A percentile compares a stretch with the other conserved stretches of the same genome.
phyloP scores from a whole-genome alignment of 805 yeast species.

The Nakazawaea laoshanensis region DNA sequence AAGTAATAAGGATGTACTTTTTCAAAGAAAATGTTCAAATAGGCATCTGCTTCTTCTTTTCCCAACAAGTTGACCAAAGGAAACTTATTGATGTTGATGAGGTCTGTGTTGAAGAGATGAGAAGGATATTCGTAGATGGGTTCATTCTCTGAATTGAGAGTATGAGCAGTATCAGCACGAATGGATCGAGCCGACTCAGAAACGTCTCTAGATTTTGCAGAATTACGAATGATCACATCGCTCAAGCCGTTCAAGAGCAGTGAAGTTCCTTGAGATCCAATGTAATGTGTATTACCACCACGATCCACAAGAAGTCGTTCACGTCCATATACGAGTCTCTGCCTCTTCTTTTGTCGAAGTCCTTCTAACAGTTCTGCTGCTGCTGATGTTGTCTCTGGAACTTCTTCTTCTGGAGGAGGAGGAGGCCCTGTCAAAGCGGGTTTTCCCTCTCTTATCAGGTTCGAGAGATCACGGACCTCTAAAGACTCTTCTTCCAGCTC shows the following conservation, averaged over 20 bases:
- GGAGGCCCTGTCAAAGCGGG: no score
- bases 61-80: slow-evolving; percentile 28
- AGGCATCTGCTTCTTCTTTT: slow-evolving; percentile 26
- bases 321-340: slow-evolving; percentile 8
- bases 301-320: slow-evolving; percentile 33
- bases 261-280: slow-evolving; percentile 38
- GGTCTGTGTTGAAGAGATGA: slow-evolving; percentile 21
- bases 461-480: slow-evolving; percentile 5
- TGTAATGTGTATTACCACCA: slow-evolving; percentile 37
- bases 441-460: no score
- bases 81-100: slow-evolving; percentile 24
- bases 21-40: slow-evolving; percentile 29
- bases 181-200: slow-evolving; percentile 19
- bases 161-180: slow-evolving; percentile 23
- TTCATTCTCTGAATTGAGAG: slow-evolving; percentile 24
- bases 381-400: background rate
- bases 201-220: slow-evolving; percentile 18
- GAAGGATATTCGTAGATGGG: slow-evolving; percentile 26
- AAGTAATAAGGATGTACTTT: slow-evolving; percentile 36
- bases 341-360: slow-evolving; percentile 6
- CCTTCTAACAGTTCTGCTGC: background rate
- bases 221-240: slow-evolving; percentile 30
- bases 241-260: slow-evolving; percentile 33
- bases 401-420: background rate
- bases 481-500: slow-evolving; percentile 4